Percentiles rank a stretch among this genome's conserved stretches.
Conservation (phyloP, 108 stramenopile species). For the Nitzschia sp. region DNA sequence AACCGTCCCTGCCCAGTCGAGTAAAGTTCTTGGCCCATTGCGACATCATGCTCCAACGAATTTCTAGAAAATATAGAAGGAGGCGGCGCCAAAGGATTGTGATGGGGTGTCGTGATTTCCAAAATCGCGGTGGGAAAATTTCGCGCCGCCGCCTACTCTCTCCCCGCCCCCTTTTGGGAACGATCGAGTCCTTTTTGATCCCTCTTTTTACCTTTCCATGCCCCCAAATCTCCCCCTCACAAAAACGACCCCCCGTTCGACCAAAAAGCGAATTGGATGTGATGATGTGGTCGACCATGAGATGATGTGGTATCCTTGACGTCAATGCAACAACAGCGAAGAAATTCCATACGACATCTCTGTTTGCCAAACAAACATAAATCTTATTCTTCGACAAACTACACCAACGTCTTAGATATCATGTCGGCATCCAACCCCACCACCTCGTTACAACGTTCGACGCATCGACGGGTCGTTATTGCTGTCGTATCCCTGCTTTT, state of each 20-base stretch:
- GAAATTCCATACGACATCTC: neutral
- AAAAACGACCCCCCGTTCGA: neutral
- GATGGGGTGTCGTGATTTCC: no score
- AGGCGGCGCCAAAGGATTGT: no score
- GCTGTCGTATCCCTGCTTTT: neutral
- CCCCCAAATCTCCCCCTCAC: neutral
- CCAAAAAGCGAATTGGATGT: neutral
- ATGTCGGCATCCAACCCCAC: no score
- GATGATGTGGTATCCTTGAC: neutral
- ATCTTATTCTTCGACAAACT: no score
- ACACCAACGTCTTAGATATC: no score
- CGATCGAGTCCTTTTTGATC: neutral
- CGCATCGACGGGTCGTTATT: neutral
- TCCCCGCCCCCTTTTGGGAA: no score
- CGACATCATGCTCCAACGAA: slow-evolving; percentile 1
- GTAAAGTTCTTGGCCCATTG: slow-evolving; percentile 14
- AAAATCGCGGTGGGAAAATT: no score
- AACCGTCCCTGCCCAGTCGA: slow-evolving; percentile 26
- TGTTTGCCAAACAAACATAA: neutral
- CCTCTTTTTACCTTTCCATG: neutral
- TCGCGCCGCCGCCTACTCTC: no score
- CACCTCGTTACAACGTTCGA: no score
- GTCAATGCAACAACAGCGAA: neutral
- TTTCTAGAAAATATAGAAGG: no score
- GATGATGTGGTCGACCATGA: no score